phyloP scores from a whole-genome alignment of 2,329 filamentous ascomycete genomes.

The Lecanicillium sp. region DNA sequence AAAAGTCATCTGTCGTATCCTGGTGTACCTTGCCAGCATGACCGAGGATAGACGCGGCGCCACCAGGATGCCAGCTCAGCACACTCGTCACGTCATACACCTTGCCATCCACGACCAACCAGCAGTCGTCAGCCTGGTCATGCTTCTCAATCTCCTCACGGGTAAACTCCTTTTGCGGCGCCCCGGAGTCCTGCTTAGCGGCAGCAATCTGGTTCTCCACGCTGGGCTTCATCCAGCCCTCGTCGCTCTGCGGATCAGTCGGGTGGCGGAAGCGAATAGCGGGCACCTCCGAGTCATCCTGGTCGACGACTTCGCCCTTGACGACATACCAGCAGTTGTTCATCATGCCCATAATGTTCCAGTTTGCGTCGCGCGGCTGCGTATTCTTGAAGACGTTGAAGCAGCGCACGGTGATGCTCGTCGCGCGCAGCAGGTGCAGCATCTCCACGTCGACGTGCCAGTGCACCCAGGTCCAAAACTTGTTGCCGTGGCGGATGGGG shows the following conservation, averaged over 20 bases:
- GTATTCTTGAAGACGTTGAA: slow-evolving; percentile 44
- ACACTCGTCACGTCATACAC: slow-evolving; percentile 43
- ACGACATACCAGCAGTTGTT: slow-evolving; percentile 45
- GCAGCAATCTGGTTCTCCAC: slow-evolving; percentile 34
- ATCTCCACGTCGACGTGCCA: slow-evolving; percentile 43
- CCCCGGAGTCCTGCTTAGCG: slow-evolving; percentile 33
- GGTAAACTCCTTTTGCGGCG: slow-evolving; percentile 38
- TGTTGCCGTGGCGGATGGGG: slow-evolving; percentile 42
- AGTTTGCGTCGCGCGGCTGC: slow-evolving; percentile 35
- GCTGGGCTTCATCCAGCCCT: slow-evolving; percentile 44
- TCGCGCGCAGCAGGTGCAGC: slow-evolving; percentile 31
- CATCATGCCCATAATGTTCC: slow-evolving; percentile 48
- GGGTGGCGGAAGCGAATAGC: slow-evolving; percentile 38
- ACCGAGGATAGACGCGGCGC: slow-evolving; percentile 36
- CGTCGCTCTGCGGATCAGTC: slow-evolving; percentile 31
- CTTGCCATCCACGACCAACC: slow-evolving; percentile 43
- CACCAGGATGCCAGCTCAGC: slow-evolving; percentile 41
- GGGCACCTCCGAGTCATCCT: slow-evolving; percentile 19
- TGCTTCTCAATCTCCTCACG: slow-evolving; percentile 46
- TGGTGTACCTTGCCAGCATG: slow-evolving; percentile 42
- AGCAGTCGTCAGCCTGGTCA: slow-evolving; percentile 37
- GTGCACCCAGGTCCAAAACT: slow-evolving; percentile 46
- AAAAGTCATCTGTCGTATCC: slow-evolving; percentile 40
- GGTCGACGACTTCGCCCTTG: slow-evolving; percentile 27
- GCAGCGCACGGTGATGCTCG: slow-evolving; percentile 35